Evolutionary conservation across 2,329 filamentous ascomycete species (phyloP), one percentile per base, ranked within the genome.

Genomic region (Aureobasidium uvarum): DNA sequence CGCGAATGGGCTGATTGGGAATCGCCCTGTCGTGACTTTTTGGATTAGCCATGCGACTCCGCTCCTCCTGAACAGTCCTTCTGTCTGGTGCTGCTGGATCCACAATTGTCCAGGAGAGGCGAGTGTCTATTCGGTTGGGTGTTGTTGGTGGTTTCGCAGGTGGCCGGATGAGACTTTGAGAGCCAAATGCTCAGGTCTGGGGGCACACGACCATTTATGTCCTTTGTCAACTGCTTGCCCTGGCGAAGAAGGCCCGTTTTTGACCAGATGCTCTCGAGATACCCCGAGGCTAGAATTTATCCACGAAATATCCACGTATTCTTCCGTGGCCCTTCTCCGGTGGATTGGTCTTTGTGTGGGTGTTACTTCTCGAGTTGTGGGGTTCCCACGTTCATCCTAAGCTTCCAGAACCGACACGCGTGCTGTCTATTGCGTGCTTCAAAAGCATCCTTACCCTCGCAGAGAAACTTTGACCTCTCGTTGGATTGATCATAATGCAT

Each of bases 201-300:
- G 63, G 63, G 38, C 52, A 50, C 63, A 51, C 63, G 51, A 58
- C 31, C 63, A 58, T 65, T 65, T 65, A 55, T 59, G 58, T 45
- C 52, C 54, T 65, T 59, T 23, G 33, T 51, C 52, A 18, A 59
- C 50, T 41, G 33, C 51, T 46, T 55, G 39, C 62, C 36, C 43
- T 60, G n/a, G n/a, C 63, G 45, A 59, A 65, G 45, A 65, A 65
- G 63, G 63, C 63, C 63, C 63, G 63, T 58, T 65, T 65, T 25
- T 45, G 45, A 48, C n/a, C n/a, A 58, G 41, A 65, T 36, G 39
- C 54, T 46, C 20, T 45, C 58, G 31, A 51, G 31, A 65, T 65
- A 56, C 63, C 63, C 63, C 63, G 63, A 65, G 63, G 63, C 63
- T 65, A 65, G 59, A 39, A 62, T 62, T 62, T 59, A 43, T 43